Base-by-base conservation (phyloP, 306 rosid species). In the Amphicarpaea edgeworthii region DNA sequence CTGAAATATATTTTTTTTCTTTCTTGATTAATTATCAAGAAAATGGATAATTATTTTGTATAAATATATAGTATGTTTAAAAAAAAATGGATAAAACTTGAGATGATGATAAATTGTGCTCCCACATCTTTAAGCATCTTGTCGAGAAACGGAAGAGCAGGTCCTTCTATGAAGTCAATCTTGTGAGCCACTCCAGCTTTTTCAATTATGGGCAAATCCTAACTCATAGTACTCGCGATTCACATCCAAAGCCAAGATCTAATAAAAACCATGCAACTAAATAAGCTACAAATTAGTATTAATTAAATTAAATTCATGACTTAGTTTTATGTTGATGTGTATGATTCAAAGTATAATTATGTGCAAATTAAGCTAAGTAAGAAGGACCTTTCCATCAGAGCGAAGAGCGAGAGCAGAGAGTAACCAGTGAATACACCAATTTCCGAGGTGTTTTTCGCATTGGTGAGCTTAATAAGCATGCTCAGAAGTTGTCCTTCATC, bases 361-460 rank as follows among this genome's bases (percentile, higher is more conserved):
- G 40, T 30, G 32, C 11, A 1, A 30, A 60, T 53, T 0, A 15
- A 2, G 40, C 8, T 67, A 12, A 2, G 11, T 3, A 54, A 42
- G 53, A 54, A 42, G 53, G 16, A 92, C 97, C 96, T 86, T 85
- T 85, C 98, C 98, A 75, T 91, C 93, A 0, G 80, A 82, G 0
- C 97, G 98, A 76, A 93, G 81, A 54, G 98, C 98, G 97, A 88
- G 0, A 93, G 97, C 32, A 93, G 86, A 42, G 98, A 93, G 75
- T 93, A 93, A 16, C 98, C 98, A 2, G 98, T 93, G 87, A 50
- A 93, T 51, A 93, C 98, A 66, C 98, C 98, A 41, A 93, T 93
- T 86, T 93, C 98, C 85, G 90, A 72, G 24, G 98, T 90, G 79
- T 93, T 93, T 78, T 91, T 93, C 20, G 97, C 96, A 72, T 93